These are phyloP conservation scores for Bombardia bombarda DNA, from an alignment of 495 filamentous ascomycete genomes.

Conservation along the genomic window DNA sequence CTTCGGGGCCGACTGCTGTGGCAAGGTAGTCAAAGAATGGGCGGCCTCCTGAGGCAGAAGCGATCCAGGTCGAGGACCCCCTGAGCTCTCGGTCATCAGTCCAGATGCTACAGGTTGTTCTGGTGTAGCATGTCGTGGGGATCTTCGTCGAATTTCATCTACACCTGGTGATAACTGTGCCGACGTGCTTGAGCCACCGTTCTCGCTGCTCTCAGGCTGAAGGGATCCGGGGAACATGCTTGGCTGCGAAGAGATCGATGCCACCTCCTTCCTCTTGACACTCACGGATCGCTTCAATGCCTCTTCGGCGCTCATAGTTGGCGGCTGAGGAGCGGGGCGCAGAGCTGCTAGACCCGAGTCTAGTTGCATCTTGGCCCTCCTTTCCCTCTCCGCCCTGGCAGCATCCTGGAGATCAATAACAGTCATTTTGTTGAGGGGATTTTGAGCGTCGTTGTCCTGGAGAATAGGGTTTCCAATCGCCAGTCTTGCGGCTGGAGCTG, in stretches of 20 bases:
- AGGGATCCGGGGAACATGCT: constrained; percentile 5
- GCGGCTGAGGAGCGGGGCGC: constrained; percentile 30
- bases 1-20: constrained; percentile 3
- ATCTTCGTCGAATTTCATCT: constrained; percentile 34
- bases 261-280: constrained; percentile 36
- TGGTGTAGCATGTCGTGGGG: constrained; percentile 22
- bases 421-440: constrained; percentile 35
- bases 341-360: constrained; percentile 23
- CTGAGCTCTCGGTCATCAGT: background rate
- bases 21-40: background rate
- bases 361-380: constrained; percentile 30
- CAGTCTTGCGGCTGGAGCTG: constrained; percentile 25
- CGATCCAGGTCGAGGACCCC: constrained; percentile 1
- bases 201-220: constrained; percentile 6
- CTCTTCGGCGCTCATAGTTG: constrained; percentile 17
- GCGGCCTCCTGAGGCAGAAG: background rate
- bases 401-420: constrained; percentile 42
- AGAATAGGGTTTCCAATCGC: constrained; percentile 44
- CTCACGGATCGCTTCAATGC: constrained; percentile 27
- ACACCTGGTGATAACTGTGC: constrained; percentile 38
- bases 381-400: constrained; percentile 37
- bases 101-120: constrained; percentile 1
- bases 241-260: constrained; percentile 15
- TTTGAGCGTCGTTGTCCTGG: constrained; percentile 25
- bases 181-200: constrained; percentile 19